Conservation (phyloP, 176 grass and related monocot species). For the Triticum timopheevii region DNA sequence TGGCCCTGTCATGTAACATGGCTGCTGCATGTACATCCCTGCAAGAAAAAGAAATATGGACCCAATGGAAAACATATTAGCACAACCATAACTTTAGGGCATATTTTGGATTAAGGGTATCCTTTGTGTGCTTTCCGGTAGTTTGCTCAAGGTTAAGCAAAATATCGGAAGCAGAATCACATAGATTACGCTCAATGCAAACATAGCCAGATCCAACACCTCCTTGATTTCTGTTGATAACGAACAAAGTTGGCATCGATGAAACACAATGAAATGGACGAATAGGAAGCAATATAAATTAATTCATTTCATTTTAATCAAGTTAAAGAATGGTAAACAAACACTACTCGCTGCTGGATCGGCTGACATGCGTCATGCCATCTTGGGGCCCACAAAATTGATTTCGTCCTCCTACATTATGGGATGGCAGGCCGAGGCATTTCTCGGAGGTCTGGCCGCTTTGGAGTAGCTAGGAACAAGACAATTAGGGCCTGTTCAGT, state of each 20-base stretch:
- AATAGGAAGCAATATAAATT: neutral
- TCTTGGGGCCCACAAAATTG: neutral
- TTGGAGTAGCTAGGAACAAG: too few relatives aligned
- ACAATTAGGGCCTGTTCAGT: too few relatives aligned
- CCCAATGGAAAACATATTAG: neutral
- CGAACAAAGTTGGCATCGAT: too few relatives aligned
- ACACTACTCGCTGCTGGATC: neutral
- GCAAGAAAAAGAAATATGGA: neutral
- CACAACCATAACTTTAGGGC: too few relatives aligned
- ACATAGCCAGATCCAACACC: too few relatives aligned
- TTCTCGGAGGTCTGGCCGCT: neutral
- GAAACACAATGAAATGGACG: neutral
- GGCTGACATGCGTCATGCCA: neutral
- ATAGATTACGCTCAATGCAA: too few relatives aligned
- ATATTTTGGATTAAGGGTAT: too few relatives aligned
- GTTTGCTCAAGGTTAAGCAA: too few relatives aligned
- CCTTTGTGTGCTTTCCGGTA: too few relatives aligned
- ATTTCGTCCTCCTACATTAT: neutral
- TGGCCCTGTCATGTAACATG: constrained; percentile 22
- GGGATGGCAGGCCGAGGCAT: neutral
- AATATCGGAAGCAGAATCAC: too few relatives aligned
- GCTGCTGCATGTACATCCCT: constrained; percentile 30
- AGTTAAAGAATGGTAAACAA: neutral
- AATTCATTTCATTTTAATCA: neutral
- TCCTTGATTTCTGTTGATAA: too few relatives aligned